Evolutionary conservation across 164 flowering plant genomes (phyloP), one percentile per base, ranked within the genome.

Genomic region (Piper betle): DNA sequence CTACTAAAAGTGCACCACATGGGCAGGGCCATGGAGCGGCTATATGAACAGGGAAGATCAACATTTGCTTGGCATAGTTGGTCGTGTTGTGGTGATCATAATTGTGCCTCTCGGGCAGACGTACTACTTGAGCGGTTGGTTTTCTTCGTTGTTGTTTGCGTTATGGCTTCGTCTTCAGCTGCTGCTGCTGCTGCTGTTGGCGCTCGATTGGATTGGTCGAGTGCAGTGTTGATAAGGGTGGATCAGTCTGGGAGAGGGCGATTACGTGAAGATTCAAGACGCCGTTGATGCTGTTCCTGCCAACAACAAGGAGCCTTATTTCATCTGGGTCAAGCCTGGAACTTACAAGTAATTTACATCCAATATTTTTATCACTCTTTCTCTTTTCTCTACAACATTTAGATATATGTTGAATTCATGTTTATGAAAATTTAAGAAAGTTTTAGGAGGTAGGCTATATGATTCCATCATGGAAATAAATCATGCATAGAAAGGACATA

Each of bases 161-260:
- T 12, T 38, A 50, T 73, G 69, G 77, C 69, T 62, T 10, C 56
- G 40, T 53, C 74, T 5, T 12, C 63, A 4, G 58, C 63, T 10
- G 61, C 63, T 8, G 58, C 63, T 10, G 61, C 33, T 25, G 33
- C 33, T 53, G 1, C 33, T 25, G 33, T 2, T 25, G 52, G 56
- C 8, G 7, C 57, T 61, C 54, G 75, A 1, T 55, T 37, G 6
- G 69, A 76, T 41, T 64, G 67, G 62, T 77, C 86, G 1, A 69
- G 79, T 0, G 84, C 89, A 0, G 13, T 75, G 64, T 82, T 84
- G 15, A 63, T 87, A 11, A 60, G 72, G 64, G 91, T 87, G 4
- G 91, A 87, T 72, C 87, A 74, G 18, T 76, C 89, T 0, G 96
- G 96, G 4, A 67, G n/a, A 70, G 4, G 91, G 89, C 16, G 86